Evolutionary conservation across 1,284 basidiomycete species (phyloP).

Genomic region (Pyrrhoderma noxium): DNA sequence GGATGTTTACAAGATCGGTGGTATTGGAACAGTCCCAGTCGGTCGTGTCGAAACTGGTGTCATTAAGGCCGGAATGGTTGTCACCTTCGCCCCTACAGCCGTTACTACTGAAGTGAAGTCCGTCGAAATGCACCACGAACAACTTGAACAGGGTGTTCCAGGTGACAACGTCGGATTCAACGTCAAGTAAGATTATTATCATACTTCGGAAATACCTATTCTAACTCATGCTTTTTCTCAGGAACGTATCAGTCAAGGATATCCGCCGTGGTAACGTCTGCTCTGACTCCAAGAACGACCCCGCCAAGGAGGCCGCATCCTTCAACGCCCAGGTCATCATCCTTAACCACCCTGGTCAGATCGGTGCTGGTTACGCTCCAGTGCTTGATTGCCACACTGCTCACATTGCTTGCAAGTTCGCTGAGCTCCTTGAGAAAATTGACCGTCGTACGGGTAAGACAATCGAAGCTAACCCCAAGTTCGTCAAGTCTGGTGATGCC

Average conservation of each 20-base stretch:
- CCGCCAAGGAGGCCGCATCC: slow-evolving; percentile 97
- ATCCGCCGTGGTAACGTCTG: slow-evolving; percentile 99
- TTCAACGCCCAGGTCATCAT: slow-evolving; percentile 99
- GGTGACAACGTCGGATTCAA: slow-evolving; percentile 99
- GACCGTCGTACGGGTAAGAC: slow-evolving; percentile 96
- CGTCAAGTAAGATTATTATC: slow-evolving; percentile 68
- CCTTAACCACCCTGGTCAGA: slow-evolving; percentile 99
- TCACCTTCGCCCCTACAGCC: slow-evolving; percentile 93
- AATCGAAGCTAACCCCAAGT: slow-evolving; percentile 86
- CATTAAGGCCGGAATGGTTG: slow-evolving; percentile 99
- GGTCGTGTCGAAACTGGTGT: slow-evolving; percentile 99
- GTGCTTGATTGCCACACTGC: slow-evolving; percentile 99
- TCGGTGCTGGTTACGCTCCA: slow-evolving; percentile 95
- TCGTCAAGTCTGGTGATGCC: slow-evolving; percentile 93
- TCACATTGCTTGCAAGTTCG: slow-evolving; percentile 99
- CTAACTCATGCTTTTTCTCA: slow-evolving; percentile 33
- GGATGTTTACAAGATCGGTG: slow-evolving; percentile 99
- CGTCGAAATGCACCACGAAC: slow-evolving; percentile 99
- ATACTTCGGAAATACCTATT: neutral
- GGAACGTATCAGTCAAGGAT: slow-evolving; percentile 99
- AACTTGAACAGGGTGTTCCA: slow-evolving; percentile 89
- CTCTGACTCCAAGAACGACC: slow-evolving; percentile 99
- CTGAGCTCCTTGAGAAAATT: slow-evolving; percentile 98
- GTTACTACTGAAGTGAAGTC: slow-evolving; percentile 99
- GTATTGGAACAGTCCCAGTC: slow-evolving; percentile 99